Evolutionary conservation across 768 basidiomycete genomes (phyloP).

Genomic region (Porphyrellus cyaneotinctus): DNA sequence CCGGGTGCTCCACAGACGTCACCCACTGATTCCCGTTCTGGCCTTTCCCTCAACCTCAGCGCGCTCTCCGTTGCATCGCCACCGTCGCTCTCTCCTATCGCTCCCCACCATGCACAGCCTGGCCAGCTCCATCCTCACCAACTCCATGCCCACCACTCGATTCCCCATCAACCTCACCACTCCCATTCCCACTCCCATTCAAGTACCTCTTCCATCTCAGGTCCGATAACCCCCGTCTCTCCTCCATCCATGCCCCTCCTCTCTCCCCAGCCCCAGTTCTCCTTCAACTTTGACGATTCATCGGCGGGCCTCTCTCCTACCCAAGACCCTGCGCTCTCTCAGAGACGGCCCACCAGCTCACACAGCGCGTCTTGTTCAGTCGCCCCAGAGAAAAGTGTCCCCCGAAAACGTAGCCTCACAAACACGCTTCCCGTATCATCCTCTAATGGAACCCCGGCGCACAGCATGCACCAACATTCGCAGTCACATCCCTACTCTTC

Average conservation of each 20-base stretch:
- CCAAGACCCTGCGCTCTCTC: constrained; percentile 28
- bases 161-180: constrained; percentile 22
- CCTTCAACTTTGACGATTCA: constrained; percentile 50
- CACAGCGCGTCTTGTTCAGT: constrained; percentile 45
- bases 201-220: constrained; percentile 33
- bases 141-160: constrained; percentile 49
- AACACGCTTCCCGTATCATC: constrained; percentile 36
- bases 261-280: constrained; percentile 39
- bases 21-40: constrained; percentile 20
- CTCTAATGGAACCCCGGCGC: constrained; percentile 2
- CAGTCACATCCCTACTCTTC: constrained; percentile 26
- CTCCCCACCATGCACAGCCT: constrained; percentile 39
- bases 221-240: constrained; percentile 58
- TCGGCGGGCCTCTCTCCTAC: constrained; percentile 25
- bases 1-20: constrained; percentile 12
- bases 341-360: constrained; percentile 35
- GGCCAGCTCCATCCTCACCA: constrained; percentile 56
- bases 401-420: constrained; percentile 65
- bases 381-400: constrained; percentile 47
- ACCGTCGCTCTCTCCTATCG: constrained; percentile 60
- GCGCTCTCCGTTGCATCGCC: constrained; percentile 65
- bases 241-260: constrained; percentile 42
- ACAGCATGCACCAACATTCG: constrained; percentile 24
- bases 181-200: constrained; percentile 24
- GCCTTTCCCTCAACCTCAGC: constrained; percentile 65